Evolutionary conservation across 1,284 basidiomycete species (phyloP).

Genomic region (Pseudozyma flocculosa): DNA sequence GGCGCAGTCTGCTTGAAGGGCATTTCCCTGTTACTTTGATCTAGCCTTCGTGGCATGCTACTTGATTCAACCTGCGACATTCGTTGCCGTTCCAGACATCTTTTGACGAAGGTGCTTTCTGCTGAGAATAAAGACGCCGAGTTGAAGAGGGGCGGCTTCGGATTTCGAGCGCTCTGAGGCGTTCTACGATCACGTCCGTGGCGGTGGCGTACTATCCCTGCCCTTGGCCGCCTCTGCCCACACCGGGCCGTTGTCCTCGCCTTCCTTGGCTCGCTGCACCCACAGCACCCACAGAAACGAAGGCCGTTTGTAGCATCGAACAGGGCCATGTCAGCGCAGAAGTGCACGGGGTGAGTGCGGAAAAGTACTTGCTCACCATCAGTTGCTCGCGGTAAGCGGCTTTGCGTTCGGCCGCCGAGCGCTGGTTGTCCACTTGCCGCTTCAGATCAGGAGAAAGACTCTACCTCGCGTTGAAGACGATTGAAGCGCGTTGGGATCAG

Average conservation of each 20-base stretch:
- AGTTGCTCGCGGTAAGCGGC: conserved; percentile 46
- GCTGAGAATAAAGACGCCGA: too few relatives aligned
- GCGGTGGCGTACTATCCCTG: conserved; percentile 36
- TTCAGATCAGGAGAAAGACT: conserved; percentile 46
- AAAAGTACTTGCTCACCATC: conserved; percentile 23
- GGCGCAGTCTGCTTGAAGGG: too few relatives aligned
- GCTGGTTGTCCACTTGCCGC: conserved; percentile 41
- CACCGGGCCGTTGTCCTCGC: conserved; percentile 33
- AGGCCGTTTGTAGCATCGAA: too few relatives aligned
- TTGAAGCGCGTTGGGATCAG: neutral
- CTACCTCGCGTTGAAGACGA: conserved; percentile 13
- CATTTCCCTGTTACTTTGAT: too few relatives aligned
- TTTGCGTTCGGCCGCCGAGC: conserved; percentile 36
- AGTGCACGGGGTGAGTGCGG: neutral
- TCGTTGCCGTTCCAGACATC: too few relatives aligned
- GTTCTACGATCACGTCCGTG: conserved; percentile 19
- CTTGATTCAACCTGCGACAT: too few relatives aligned
- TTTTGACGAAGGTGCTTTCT: too few relatives aligned
- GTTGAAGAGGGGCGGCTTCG: too few relatives aligned
- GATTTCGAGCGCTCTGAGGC: too few relatives aligned
- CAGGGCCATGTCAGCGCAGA: neutral
- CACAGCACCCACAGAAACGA: too few relatives aligned
- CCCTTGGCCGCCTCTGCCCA: conserved; percentile 33
- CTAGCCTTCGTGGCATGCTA: too few relatives aligned
- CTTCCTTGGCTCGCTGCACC: conserved; percentile 27